Evolutionary conservation across 768 basidiomycete genomes (phyloP), one percentile per base, ranked within the genome.

Genomic region (Tricholomella constricta): DNA sequence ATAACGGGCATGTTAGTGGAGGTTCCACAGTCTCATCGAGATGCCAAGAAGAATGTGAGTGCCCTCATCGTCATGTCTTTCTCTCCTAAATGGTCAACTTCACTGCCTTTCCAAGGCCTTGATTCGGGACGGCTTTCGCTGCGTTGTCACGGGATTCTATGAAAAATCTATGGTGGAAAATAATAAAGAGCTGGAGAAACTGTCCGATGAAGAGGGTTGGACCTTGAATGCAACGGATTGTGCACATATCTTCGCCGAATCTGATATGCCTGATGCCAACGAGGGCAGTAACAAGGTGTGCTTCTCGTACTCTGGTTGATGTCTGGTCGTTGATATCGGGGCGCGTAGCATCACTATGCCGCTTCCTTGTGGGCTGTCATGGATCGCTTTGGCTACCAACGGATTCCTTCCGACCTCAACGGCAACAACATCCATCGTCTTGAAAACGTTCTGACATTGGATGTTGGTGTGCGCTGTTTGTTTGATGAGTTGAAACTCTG

Each of bases 61-160:
- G 23, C 56, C 20, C 26, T 22, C 3, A 31, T 34, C 27, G n/a
- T 19, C 17, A 15, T 54, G 19, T 38, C 25, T 31, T 41, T 15
- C 7, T 19, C 15, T 20, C 29, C 6, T 11, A 31, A 6, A 6
- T 31, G 6, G n/a, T 23, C 12, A 34, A 41, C 6, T 43, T 32
- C 32, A 45, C 19, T 17, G 19, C n/a, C n/a, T n/a, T n/a, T n/a
- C n/a, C n/a, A n/a, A 72, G 73, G 71, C 75, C 42, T 61, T 74
- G 17, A 48, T 67, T 37, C 69, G 74, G 26, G 73, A 76, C 51
- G 63, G 59, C 4, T 71, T 54, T 58, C 66, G 61, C 41, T 76
- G 74, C 50, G 56, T 71, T 9, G 52, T 73, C 6, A 66, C 68
- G 11, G 67, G 65, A 43, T 19, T 27, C 19, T 56, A 64, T 43